A percentile compares a stretch with the other conserved stretches of the same genome.
Conservation (phyloP, 2,329 filamentous ascomycete genomes). For the Xenoacremonium recifei region DNA sequence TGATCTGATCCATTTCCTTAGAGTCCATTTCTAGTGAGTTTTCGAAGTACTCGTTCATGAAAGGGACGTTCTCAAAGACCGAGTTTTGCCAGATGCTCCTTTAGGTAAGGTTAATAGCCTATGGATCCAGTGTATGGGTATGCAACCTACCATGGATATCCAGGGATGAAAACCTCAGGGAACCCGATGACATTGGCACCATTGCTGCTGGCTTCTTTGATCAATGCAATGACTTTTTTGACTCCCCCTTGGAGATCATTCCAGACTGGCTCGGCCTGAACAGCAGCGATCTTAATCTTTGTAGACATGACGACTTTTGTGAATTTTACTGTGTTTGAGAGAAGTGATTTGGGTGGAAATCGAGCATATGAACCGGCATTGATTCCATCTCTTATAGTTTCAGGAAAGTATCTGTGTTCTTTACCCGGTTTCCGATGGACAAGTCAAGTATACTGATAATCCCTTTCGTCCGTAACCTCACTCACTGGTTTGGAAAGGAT, state of each 20-base stretch:
- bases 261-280: slow-evolving; percentile 9
- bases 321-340: no score
- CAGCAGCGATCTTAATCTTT: slow-evolving; percentile 15
- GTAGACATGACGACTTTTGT: no score
- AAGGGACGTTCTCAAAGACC: slow-evolving; percentile 24
- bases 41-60: slow-evolving; percentile 32
- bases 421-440: no score
- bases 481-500: no score
- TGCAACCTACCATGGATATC: slow-evolving; percentile 43
- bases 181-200: slow-evolving; percentile 53
- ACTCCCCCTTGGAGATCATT: slow-evolving; percentile 4
- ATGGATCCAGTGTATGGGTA: slow-evolving; percentile 31
- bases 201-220: slow-evolving; percentile 50
- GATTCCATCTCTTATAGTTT: no score
- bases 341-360: no score
- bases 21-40: slow-evolving; percentile 41
- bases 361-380: no score
- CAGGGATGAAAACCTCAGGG: slow-evolving; percentile 51
- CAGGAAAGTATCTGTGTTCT: no score
- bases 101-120: slow-evolving; percentile 52
- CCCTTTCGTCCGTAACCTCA: no score
- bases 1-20: slow-evolving; percentile 35
- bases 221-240: slow-evolving; percentile 41
- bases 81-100: slow-evolving; percentile 27
- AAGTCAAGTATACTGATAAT: no score